A percentile compares a stretch with the other conserved stretches of the same genome.
phyloP scores from a whole-genome alignment of 208 protist species.

The Leishmania tarentolae region DNA sequence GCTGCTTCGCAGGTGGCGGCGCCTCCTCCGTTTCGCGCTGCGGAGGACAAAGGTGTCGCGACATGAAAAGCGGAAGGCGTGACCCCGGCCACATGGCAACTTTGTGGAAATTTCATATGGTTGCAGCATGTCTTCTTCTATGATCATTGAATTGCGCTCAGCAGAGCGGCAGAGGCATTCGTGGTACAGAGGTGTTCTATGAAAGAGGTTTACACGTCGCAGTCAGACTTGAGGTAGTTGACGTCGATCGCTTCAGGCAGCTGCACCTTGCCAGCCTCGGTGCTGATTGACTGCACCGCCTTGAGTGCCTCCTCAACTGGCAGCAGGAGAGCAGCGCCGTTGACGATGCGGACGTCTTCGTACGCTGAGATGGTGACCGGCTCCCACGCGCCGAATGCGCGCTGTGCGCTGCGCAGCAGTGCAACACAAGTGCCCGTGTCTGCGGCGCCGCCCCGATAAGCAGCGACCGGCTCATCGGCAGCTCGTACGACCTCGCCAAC shows the following conservation, averaged over 20 bases:
- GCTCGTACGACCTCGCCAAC: constrained; percentile 45
- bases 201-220: constrained; percentile 15
- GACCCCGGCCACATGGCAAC: background rate
- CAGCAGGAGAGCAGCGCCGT: constrained; percentile 35
- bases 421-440: constrained; percentile 37
- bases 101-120: background rate
- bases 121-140: constrained; percentile 4
- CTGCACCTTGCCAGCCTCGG: constrained; percentile 47
- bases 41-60: background rate
- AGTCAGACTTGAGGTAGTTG: constrained; percentile 72
- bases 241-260: constrained; percentile 77
- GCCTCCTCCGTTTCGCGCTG: background rate
- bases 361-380: constrained; percentile 57
- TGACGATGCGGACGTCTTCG: constrained; percentile 29
- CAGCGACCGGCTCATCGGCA: constrained; percentile 40
- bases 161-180: background rate
- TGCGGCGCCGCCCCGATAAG: constrained; percentile 39
- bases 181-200: background rate
- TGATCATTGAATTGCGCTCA: background rate
- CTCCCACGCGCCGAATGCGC: constrained; percentile 60
- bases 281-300: constrained; percentile 15
- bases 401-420: constrained; percentile 52
- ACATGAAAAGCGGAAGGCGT: background rate
- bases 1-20: too few species aligned
- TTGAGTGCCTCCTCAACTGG: constrained; percentile 43